Base-by-base conservation (phyloP, 2,329 filamentous ascomycete genomes). In the Fusarium verticillioides region DNA sequence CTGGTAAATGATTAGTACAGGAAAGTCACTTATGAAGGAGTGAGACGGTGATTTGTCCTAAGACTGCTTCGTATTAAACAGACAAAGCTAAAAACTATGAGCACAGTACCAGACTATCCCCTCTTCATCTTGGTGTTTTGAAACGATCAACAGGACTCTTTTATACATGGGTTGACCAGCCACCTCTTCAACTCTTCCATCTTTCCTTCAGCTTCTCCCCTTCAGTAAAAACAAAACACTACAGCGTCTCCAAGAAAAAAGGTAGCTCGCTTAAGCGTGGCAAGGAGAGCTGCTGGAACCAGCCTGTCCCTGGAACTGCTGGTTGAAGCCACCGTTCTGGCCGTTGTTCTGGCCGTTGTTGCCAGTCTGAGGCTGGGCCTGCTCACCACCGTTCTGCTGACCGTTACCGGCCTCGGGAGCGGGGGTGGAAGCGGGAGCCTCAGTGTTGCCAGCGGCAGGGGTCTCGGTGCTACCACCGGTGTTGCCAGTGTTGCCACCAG, bases 31-130 rank as follows among this genome's bases (percentile, higher is more conserved):
- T 18, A 11, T n/a, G 1, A 16, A 23, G 16, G 9, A 9, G 12
- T 3, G 2, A 5, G 32, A 21, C 9, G 8, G 11, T 10, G 9
- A 18, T 28, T 67, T 67, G 44, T 67, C 64, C 63, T 46, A 49
- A 67, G 53, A 47, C 42, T 40, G 64, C 64, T 66, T 67, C 64
- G 65, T 37, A 67, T 67, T 32, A 52, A 67, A 67, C 65, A 67
- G 64, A 58, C 44, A 66, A 67, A 67, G 46, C 64, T 67, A 67
- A 61, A 67, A 67, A 61, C 28, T 52, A 67, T 65, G 63, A 67
- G 64, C 64, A 67, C 64, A 67, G 64, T 67, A 60, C 64, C 64
- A 67, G 64, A 67, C 63, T 59, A 67, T 67, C 63, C 64, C 64
- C 47, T 67, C 53, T 60, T 67, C 63, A 67, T 67, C 64, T 61